Evolutionary conservation across 1,139 yeast species (phyloP).

Genomic region (Casaregolazyma lundiana): DNA sequence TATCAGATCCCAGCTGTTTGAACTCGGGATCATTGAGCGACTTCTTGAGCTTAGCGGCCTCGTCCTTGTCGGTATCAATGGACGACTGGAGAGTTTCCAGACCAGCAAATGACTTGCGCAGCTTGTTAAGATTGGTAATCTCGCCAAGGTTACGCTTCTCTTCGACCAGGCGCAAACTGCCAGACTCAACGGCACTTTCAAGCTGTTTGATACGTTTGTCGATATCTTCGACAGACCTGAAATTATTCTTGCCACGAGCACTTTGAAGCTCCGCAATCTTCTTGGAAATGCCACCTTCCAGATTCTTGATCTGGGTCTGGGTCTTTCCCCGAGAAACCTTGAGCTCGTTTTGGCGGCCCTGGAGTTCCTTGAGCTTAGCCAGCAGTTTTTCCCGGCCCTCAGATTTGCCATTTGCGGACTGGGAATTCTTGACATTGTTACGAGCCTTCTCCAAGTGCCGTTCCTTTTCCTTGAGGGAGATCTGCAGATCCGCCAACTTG

Average conservation of each 20-base stretch:
- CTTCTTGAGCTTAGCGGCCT: constrained; percentile 71
- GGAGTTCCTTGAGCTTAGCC: constrained; percentile 58
- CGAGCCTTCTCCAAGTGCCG: constrained; percentile 31
- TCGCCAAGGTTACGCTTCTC: constrained; percentile 86
- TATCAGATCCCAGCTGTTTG: constrained; percentile 51
- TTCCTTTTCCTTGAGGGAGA: constrained; percentile 70
- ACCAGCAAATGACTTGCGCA: constrained; percentile 71
- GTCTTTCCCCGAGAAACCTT: constrained; percentile 65
- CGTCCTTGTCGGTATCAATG: constrained; percentile 74
- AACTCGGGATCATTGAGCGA: constrained; percentile 59
- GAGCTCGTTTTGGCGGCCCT: constrained; percentile 63
- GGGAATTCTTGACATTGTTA: constrained; percentile 25
- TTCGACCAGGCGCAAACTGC: constrained; percentile 81
- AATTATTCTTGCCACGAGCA: constrained; percentile 62
- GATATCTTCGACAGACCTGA: constrained; percentile 72
- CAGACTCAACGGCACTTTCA: constrained; percentile 74
- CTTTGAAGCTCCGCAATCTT: constrained; percentile 71
- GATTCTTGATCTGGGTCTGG: constrained; percentile 65
- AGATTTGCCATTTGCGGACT: constrained; percentile 27
- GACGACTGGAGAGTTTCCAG: constrained; percentile 72
- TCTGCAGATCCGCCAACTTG: constrained; percentile 55
- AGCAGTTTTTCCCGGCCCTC: constrained; percentile 64
- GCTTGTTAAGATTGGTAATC: constrained; percentile 75
- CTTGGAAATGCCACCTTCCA: constrained; percentile 71
- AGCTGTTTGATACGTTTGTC: constrained; percentile 66